Evolutionary conservation across 2,329 filamentous ascomycete species (phyloP).

Genomic region (Monosporascus sp.): DNA sequence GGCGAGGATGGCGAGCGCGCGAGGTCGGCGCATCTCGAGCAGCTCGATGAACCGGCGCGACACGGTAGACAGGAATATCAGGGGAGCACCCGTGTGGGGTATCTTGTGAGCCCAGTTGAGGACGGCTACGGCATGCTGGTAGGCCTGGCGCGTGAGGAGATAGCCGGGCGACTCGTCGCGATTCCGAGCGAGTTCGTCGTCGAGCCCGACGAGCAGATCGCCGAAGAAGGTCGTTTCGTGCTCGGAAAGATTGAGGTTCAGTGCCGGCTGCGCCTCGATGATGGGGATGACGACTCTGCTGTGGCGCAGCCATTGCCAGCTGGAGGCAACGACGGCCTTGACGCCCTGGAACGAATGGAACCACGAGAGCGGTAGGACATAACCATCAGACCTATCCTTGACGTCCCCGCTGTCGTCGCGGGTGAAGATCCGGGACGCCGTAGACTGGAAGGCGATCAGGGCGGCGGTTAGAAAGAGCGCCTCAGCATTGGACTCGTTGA

Average conservation of each 20-base stretch:
- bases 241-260: slow-evolving; percentile 54
- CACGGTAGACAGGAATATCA: slow-evolving; percentile 61
- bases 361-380: slow-evolving; percentile 57
- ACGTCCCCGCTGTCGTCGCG: slow-evolving; percentile 45
- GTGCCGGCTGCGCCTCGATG: slow-evolving; percentile 58
- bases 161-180: slow-evolving; percentile 13
- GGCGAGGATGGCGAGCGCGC: slow-evolving; percentile 58
- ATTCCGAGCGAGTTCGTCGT: slow-evolving; percentile 45
- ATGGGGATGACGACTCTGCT: slow-evolving; percentile 54
- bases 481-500: slow-evolving; percentile 55
- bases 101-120: slow-evolving; percentile 62
- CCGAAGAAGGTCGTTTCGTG: slow-evolving; percentile 54
- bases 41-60: slow-evolving; percentile 56
- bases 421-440: slow-evolving; percentile 56
- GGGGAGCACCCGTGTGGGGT: slow-evolving; percentile 51
- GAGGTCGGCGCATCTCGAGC: slow-evolving; percentile 53
- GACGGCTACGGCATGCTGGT: slow-evolving; percentile 59
- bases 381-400: slow-evolving; percentile 36
- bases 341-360: slow-evolving; percentile 65
- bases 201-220: slow-evolving; percentile 51
- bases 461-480: slow-evolving; percentile 58
- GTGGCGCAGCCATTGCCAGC: slow-evolving; percentile 58
- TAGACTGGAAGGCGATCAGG: slow-evolving; percentile 62
- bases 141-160: slow-evolving; percentile 45
- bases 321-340: slow-evolving; percentile 58